A percentile compares a stretch with the other conserved stretches of the same genome.
Conservation (phyloP, 305 asterid species). For the Ajuga reptans region DNA sequence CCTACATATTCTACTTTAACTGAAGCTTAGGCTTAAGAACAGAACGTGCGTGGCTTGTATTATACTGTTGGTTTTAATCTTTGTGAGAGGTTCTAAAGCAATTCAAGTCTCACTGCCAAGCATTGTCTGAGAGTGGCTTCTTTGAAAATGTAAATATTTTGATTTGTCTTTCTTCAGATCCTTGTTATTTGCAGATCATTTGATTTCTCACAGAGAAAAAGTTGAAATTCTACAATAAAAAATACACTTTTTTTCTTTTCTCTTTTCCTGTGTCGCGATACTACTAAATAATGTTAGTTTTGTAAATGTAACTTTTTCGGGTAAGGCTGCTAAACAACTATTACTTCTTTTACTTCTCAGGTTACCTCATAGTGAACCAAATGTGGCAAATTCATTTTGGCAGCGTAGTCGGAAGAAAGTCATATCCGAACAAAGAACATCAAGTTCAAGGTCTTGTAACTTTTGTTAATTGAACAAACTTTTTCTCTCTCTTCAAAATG, state of each 20-base stretch:
- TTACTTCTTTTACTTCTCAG: slow-evolving; percentile 32
- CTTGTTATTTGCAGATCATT: slow-evolving; percentile 17
- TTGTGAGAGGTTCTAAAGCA: slow-evolving; percentile 18
- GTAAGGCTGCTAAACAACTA: slow-evolving; percentile 11
- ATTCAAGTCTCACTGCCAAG: slow-evolving; percentile 7
- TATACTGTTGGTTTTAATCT: slow-evolving; percentile 24
- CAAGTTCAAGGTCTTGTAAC: slow-evolving; percentile 54
- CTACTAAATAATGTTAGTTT: slow-evolving; percentile 2
- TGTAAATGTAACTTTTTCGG: slow-evolving; percentile 6
- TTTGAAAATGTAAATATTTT: slow-evolving; percentile 6
- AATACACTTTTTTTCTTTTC: neutral
- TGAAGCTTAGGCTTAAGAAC: neutral
- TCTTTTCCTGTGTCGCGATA: neutral
- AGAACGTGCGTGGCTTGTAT: slow-evolving; percentile 22
- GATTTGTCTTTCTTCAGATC: slow-evolving; percentile 2
- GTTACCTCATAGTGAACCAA: slow-evolving; percentile 58
- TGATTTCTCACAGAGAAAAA: neutral
- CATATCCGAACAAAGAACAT: slow-evolving; percentile 58
- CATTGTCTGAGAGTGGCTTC: neutral
- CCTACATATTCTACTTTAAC: neutral
- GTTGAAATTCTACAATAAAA: neutral
- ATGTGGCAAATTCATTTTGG: slow-evolving; percentile 67
- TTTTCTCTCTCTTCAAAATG: slow-evolving; percentile 8
- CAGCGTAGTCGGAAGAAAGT: slow-evolving; percentile 58
- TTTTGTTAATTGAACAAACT: neutral